phyloP scores from a whole-genome alignment of 257 asterid genomes.

The Nicotiana attenuata region DNA sequence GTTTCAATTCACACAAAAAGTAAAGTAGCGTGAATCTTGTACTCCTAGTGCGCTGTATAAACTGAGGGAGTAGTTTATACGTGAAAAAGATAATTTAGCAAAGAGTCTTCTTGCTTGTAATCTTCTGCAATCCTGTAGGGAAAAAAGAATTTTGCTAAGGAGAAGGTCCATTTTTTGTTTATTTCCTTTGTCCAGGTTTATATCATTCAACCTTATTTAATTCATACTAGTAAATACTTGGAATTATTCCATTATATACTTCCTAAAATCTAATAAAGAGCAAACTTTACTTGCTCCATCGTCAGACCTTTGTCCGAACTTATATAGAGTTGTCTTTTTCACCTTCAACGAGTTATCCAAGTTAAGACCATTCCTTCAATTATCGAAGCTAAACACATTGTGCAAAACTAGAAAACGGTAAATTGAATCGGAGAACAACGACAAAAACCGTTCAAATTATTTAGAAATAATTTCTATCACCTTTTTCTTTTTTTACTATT shows the following conservation, averaged over 20 bases:
- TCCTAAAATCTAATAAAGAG: background rate
- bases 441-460: background rate
- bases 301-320: background rate
- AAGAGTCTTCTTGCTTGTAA: too few relatives aligned
- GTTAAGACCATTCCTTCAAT: background rate
- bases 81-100: too few relatives aligned
- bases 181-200: too few relatives aligned
- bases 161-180: too few relatives aligned
- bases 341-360: background rate
- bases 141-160: too few relatives aligned
- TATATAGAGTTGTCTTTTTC: background rate
- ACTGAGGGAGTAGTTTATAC: too few relatives aligned
- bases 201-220: too few relatives aligned
- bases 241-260: background rate
- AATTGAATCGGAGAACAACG: background rate
- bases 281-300: background rate
- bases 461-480: background rate
- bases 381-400: background rate
- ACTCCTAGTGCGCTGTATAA: too few relatives aligned
- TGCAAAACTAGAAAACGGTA: background rate
- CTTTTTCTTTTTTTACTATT: background rate
- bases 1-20: too few relatives aligned
- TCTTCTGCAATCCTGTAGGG: too few relatives aligned
- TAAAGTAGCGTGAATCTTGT: too few relatives aligned
- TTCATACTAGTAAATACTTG: too few relatives aligned